Percentiles rank a stretch among this genome's conserved stretches.
These are phyloP conservation scores for Pulveroboletus sp. DNA, from an alignment of 768 basidiomycete genomes.

Conservation along the genomic window DNA sequence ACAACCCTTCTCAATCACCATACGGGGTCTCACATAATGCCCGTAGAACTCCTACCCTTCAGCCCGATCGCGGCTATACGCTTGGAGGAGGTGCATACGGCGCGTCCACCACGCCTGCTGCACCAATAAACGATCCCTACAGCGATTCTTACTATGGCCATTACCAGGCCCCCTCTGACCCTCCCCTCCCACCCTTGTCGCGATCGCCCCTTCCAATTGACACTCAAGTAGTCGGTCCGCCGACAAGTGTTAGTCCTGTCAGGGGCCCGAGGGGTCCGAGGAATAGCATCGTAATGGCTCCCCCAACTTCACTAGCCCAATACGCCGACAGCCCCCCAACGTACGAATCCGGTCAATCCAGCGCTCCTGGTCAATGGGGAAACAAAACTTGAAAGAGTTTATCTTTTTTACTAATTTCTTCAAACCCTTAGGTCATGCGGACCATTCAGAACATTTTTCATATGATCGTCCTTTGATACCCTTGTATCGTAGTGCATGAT, in stretches of 20 bases:
- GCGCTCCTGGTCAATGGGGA: conserved; percentile 51
- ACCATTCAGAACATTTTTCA: conserved; percentile 13
- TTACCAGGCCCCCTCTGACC: conserved; percentile 14
- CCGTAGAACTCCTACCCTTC: conserved; percentile 14
- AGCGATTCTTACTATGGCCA: conserved; percentile 29
- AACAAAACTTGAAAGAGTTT: conserved; percentile 29
- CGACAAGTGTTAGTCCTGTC: conserved; percentile 35
- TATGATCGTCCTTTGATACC: conserved; percentile 20
- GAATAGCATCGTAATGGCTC: conserved; percentile 19
- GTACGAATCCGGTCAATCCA: conserved; percentile 54
- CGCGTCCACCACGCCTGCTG: conserved; percentile 38
- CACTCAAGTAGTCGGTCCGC: conserved; percentile 28
- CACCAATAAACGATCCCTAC: conserved; percentile 35
- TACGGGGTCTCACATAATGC: conserved; percentile 13
- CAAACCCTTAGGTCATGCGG: conserved; percentile 8
- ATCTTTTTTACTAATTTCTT: background rate
- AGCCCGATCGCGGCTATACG: conserved; percentile 51
- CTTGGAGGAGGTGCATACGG: conserved; percentile 57
- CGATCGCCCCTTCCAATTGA: conserved; percentile 38
- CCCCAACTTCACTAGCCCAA: conserved; percentile 13
- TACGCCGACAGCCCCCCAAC: conserved; percentile 58
- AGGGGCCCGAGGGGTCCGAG: conserved; percentile 40
- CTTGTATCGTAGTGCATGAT: conserved; percentile 16
- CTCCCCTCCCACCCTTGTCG: conserved; percentile 30
- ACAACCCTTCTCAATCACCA: conserved; percentile 11